Evolutionary conservation across 768 basidiomycete species (phyloP).

Genomic region (Mycena kentingensis): DNA sequence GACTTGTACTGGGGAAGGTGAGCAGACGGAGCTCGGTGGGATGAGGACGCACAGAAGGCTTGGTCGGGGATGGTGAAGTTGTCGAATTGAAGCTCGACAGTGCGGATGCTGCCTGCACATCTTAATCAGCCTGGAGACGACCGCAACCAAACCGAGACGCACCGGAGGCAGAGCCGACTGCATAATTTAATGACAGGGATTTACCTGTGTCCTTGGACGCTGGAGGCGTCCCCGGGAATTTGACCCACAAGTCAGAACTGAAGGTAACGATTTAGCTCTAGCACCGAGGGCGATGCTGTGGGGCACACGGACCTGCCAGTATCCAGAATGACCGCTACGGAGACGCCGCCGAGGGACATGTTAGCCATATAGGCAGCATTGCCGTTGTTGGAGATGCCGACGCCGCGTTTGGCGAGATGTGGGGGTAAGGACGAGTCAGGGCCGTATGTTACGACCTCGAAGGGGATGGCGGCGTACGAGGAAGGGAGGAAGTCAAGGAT

Average conservation of each 20-base stretch:
- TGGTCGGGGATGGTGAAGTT: constrained; percentile 48
- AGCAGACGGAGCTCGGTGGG: constrained; percentile 16
- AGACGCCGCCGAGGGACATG: constrained; percentile 38
- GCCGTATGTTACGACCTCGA: constrained; percentile 26
- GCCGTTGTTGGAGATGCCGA: constrained; percentile 36
- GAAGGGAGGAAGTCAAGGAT: constrained; percentile 13
- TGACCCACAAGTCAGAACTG: constrained; percentile 68
- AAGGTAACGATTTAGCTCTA: neutral
- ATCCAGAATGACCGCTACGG: constrained; percentile 44
- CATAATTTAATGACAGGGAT: constrained; percentile 46
- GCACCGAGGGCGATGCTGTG: neutral
- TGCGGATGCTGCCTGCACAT: constrained; percentile 45
- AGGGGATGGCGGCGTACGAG: constrained; percentile 19
- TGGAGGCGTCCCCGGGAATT: constrained; percentile 39
- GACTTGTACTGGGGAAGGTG: constrained; percentile 41
- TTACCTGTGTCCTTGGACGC: constrained; percentile 40
- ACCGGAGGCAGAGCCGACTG: constrained; percentile 56
- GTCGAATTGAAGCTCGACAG: constrained; percentile 45
- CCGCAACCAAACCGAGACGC: constrained; percentile 5
- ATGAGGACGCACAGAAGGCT: constrained; percentile 44
- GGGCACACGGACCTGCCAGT: constrained; percentile 44
- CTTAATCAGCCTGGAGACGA: neutral
- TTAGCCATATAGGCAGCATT: constrained; percentile 44
- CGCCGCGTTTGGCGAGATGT: constrained; percentile 14
- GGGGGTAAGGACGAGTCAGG: constrained; percentile 1